phyloP scores from a whole-genome alignment of 116 monocot genomes.

The Iris pallida region DNA sequence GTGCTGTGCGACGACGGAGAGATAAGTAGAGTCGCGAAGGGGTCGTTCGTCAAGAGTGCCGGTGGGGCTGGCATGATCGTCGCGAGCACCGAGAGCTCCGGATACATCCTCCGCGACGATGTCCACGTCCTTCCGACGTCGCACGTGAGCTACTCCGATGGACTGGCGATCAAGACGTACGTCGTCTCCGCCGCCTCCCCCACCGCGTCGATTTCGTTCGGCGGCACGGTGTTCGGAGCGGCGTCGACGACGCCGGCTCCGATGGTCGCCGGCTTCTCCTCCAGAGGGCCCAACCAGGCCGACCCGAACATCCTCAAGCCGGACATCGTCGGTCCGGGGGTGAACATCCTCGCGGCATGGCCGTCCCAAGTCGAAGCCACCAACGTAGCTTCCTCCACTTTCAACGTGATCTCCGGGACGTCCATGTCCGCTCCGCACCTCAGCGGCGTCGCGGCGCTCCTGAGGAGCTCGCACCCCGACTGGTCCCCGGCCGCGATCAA shows the following conservation, averaged over 20 bases:
- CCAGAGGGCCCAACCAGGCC: not conserved
- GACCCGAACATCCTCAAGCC: conserved; percentile 12
- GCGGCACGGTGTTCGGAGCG: not conserved
- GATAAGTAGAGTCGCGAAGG: not conserved
- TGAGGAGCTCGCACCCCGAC: not conserved
- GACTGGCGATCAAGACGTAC: conserved; percentile 11
- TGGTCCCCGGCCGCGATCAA: not conserved
- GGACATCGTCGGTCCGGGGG: not conserved
- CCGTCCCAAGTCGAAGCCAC: not conserved
- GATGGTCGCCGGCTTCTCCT: conserved; percentile 7
- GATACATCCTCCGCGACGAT: conserved; percentile 4
- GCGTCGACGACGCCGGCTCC: not conserved
- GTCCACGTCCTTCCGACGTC: conserved; percentile 18
- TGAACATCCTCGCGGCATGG: not conserved
- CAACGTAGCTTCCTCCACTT: not conserved
- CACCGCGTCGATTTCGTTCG: not conserved
- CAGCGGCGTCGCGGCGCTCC: not conserved
- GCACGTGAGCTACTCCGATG: conserved; percentile 11
- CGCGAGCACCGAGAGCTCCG: not conserved
- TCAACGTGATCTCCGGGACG: not conserved
- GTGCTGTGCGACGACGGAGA: conserved; percentile 15
- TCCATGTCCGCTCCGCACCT: not conserved
- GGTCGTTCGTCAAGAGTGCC: conserved; percentile 12
- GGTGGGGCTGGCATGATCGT: conserved; percentile 29
- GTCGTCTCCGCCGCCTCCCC: not conserved